Evolutionary conservation across 352 stramenopile species (phyloP), one percentile per base, ranked within the genome.

Genomic region (Pythium sukuiense): DNA sequence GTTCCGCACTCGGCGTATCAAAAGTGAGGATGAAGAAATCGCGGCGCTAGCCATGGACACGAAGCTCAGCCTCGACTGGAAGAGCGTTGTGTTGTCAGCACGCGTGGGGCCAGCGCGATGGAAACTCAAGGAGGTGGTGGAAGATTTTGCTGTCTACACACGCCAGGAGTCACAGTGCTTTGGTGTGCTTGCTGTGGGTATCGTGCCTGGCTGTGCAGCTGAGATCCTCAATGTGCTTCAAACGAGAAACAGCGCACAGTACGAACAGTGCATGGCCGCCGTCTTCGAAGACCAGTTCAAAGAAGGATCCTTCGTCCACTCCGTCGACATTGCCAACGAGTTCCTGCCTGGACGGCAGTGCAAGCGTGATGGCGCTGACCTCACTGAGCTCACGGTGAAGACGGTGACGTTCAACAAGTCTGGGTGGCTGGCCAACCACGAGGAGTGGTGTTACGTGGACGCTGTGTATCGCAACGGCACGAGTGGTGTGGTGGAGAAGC

Each of bases 371-470:
- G 20, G 20, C 20, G 20, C 20, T 24, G 20, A 24, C 20, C 20
- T 24, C 20, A 24, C 20, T 24, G 20, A 24, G 20, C 20, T 24
- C 20, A 24, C 20, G 20, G 64, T 76, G 48, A 76, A 76, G 64
- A 69, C 64, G 6, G 63, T 55, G 39, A 71, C 63, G 32, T 75
- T 75, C 50, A 43, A 61, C 37, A 69, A 69, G 20, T 18, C 63
- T 1, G 60, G 48, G 13, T 71, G 63, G 69, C 52, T 71, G n/a
- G 20, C 55, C 12, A 67, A 45, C 27, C 59, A 70, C 50, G 59
- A 72, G 29, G 60, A 70, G 35, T 76, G 69, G 69, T 76, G 63
- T 29, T 76, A 70, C 32, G 12, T 76, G 1, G 69, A 72, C 33
- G 54, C 59, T 0, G 50, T 70, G 12, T 65, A 67, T 65, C 26